phyloP scores from a whole-genome alignment of 306 rosid genomes.

The Acacia acuminata region DNA sequence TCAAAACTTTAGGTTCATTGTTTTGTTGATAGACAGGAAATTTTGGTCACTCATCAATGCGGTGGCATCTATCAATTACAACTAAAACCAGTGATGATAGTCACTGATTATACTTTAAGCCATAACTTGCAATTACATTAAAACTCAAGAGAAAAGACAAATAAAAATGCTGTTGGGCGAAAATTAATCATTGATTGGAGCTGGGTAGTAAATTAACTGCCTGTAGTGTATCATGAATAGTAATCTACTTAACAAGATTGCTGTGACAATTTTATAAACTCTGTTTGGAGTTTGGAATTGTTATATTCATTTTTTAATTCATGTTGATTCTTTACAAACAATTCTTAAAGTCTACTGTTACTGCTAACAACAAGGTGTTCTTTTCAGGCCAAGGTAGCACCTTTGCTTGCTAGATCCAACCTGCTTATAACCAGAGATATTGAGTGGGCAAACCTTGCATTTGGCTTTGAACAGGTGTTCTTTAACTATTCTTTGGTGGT shows the following conservation, averaged over 20 bases:
- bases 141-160: background rate
- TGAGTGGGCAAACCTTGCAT: conserved; percentile 95
- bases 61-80: background rate
- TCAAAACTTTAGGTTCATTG: background rate
- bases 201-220: background rate
- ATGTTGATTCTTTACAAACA: background rate
- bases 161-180: background rate
- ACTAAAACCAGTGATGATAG: background rate
- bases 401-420: conserved; percentile 95
- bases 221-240: background rate
- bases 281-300: background rate
- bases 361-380: conserved; percentile 27
- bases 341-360: background rate
- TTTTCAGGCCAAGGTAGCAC: conserved; percentile 71
- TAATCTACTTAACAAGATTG: background rate
- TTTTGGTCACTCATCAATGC: background rate
- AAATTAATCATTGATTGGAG: background rate
- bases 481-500: conserved; percentile 15
- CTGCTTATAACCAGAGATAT: conserved; percentile 86
- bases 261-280: background rate
- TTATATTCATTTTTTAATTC: background rate
- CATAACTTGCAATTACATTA: background rate
- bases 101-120: background rate
- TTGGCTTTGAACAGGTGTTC: conserved; percentile 92
- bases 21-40: background rate